Percentiles rank a stretch among this genome's conserved stretches.
Conservation (phyloP, 2,329 filamentous ascomycete species). For the Verticillium albo-atrum region DNA sequence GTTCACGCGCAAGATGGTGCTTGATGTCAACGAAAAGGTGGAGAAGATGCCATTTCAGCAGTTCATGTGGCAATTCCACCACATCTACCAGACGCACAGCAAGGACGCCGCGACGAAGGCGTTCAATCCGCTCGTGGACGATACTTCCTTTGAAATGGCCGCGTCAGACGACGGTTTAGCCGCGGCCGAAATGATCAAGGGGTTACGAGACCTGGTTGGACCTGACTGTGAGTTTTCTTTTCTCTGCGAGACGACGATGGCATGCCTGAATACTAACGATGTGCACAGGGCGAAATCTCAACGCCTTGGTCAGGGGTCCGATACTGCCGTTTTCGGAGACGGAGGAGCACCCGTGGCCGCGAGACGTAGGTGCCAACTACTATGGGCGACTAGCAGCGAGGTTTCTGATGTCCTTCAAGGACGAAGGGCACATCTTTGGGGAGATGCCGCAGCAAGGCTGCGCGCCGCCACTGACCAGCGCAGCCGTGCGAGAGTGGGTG, state of each 20-base stretch:
- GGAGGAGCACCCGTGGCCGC: constrained; percentile 40
- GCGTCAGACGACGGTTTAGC: constrained; percentile 37
- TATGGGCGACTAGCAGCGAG: constrained; percentile 47
- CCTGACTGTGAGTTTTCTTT: background rate
- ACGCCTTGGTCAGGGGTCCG: constrained; percentile 41
- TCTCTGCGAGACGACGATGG: too few relatives aligned
- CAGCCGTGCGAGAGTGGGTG: background rate
- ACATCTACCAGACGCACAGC: constrained; percentile 54
- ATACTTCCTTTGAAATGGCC: constrained; percentile 30
- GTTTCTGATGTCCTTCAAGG: constrained; percentile 50
- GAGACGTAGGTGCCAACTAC: constrained; percentile 45
- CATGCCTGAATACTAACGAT: too few relatives aligned
- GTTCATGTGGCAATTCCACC: constrained; percentile 56
- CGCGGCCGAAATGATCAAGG: constrained; percentile 39
- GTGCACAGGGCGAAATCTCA: constrained; percentile 34
- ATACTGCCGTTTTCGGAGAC: constrained; percentile 32
- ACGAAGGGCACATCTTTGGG: constrained; percentile 44
- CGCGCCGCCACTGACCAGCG: background rate
- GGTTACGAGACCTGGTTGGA: constrained; percentile 37
- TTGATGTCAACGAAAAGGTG: constrained; percentile 43
- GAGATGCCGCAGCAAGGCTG: background rate
- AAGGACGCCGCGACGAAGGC: constrained; percentile 38
- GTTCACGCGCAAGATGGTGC: constrained; percentile 38
- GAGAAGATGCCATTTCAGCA: constrained; percentile 58
- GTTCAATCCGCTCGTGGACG: constrained; percentile 53